phyloP scores from a whole-genome alignment of 1,139 yeast species.

The Saccharomyces uvarum region DNA sequence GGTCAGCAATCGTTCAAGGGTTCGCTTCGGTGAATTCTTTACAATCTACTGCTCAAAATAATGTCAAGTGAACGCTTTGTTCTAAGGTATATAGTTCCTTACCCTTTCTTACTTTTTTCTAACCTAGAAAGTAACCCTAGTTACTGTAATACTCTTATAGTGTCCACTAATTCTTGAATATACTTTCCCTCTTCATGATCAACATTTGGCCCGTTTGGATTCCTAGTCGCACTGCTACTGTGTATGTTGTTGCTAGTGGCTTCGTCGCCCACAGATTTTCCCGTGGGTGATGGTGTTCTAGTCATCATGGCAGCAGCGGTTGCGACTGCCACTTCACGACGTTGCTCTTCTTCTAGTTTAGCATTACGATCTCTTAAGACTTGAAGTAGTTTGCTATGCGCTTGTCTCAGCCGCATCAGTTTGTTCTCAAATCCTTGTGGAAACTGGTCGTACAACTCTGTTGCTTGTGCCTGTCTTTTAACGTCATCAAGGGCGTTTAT shows the following conservation, averaged over 20 bases:
- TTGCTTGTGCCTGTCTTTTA: conserved; percentile 49
- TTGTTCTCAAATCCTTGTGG: conserved; percentile 55
- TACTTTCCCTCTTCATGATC: conserved; percentile 15
- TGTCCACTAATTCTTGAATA: conserved; percentile 13
- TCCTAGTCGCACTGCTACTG: conserved; percentile 3
- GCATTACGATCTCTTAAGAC: conserved; percentile 38
- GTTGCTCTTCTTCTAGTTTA: conserved; percentile 12
- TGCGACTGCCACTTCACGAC: conserved; percentile 11
- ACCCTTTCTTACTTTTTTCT: no score
- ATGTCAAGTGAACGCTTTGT: neutral
- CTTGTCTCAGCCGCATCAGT: conserved; percentile 45
- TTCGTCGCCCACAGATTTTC: neutral
- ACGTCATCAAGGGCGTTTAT: conserved; percentile 76
- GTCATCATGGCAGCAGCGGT: conserved; percentile 7
- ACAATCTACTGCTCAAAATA: neutral
- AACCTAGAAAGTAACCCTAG: neutral
- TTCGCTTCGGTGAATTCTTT: neutral
- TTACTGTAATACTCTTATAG: conserved; percentile 8
- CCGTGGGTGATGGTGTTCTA: conserved; percentile 4
- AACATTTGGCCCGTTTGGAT: conserved; percentile 6
- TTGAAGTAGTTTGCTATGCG: conserved; percentile 54
- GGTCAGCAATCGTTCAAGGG: no score
- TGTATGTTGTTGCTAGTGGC: neutral
- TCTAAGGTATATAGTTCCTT: neutral
- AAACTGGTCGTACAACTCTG: conserved; percentile 43